Base-by-base conservation (phyloP, 2,329 filamentous ascomycete genomes). In the Xylariaceae sp. region DNA sequence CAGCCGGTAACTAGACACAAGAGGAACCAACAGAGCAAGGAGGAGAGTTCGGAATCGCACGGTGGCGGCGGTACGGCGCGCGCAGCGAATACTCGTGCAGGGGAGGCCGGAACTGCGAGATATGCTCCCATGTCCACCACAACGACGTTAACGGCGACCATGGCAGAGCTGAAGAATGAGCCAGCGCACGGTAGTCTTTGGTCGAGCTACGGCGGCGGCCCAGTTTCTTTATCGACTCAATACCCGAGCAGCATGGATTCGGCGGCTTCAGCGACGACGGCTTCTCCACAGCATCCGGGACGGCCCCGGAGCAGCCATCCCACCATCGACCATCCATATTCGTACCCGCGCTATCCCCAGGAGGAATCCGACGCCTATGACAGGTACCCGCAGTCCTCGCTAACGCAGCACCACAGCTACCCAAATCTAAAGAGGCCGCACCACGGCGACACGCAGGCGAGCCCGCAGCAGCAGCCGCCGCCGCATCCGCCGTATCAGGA, bases 141-240 rank as follows among this genome's bases (percentile, higher is more conserved):
- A 67, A 72, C 79, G 70, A 80, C 79, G 62, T 81, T 83, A 70
- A 77, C 80, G 73, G 76, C 78, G 67, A 80, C 76, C 68, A 83
- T 84, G 80, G 79, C 80, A 78, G 80, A 83, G 69, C 69, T 84
- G 74, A 82, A 82, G 76, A 72, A 74, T 68, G 80, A 84, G 71
- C 72, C 79, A 66, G 71, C 76, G 67, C 80, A 82, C 70, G 74
- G 76, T 64, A 76, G 74, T 69, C 70, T 84, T 63, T 84, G 80
- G 80, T 73, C 79, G 63, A 80, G 74, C 72, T 84, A 84, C 63
- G 62, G 65, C 70, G 76, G 74, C 59, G 74, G 73, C 57, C 75
- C 78, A 53, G 75, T 81, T 58, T 79, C 80, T 61, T 73, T 83
- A 67, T 70, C 78, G 50, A 73, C 71, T 60, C 76, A 80, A 59